Evolutionary conservation across 495 filamentous ascomycete genomes (phyloP).

Genomic region (Podospora tetraspora): DNA sequence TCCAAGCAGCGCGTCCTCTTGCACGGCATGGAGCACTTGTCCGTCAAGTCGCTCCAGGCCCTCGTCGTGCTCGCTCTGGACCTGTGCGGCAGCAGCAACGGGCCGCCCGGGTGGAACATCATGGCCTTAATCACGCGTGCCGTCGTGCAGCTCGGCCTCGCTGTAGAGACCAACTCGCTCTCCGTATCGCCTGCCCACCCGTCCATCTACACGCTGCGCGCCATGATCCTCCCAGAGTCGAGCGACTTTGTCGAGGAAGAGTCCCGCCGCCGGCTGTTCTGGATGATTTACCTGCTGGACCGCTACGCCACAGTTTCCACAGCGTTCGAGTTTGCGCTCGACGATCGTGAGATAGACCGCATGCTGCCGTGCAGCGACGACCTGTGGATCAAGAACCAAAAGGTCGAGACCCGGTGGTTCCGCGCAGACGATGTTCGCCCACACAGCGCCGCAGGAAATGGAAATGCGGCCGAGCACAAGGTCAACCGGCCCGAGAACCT

Average conservation of each 20-base stretch:
- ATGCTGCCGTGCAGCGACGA: constrained; percentile 82
- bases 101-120: constrained; percentile 83
- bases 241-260: constrained; percentile 87
- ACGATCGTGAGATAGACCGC: constrained; percentile 83
- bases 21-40: constrained; percentile 80
- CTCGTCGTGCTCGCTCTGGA: constrained; percentile 78
- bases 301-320: constrained; percentile 84
- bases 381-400: constrained; percentile 74
- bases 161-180: constrained; percentile 71
- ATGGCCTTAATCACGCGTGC: constrained; percentile 80
- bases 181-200: constrained; percentile 66
- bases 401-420: constrained; percentile 81
- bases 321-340: constrained; percentile 81
- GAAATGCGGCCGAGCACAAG: constrained; percentile 49
- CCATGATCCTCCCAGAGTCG: constrained; percentile 73
- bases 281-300: constrained; percentile 89
- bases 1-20: constrained; percentile 82
- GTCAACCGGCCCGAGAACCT: constrained; percentile 72
- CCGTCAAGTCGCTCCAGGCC: constrained; percentile 80
- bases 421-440: constrained; percentile 43
- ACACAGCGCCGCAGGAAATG: constrained; percentile 21
- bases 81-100: constrained; percentile 72
- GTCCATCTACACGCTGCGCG: constrained; percentile 79
- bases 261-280: constrained; percentile 74
- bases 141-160: constrained; percentile 77